Evolutionary conservation across 1,139 yeast genomes (phyloP).

Genomic region (Debaryomyces sp.): DNA sequence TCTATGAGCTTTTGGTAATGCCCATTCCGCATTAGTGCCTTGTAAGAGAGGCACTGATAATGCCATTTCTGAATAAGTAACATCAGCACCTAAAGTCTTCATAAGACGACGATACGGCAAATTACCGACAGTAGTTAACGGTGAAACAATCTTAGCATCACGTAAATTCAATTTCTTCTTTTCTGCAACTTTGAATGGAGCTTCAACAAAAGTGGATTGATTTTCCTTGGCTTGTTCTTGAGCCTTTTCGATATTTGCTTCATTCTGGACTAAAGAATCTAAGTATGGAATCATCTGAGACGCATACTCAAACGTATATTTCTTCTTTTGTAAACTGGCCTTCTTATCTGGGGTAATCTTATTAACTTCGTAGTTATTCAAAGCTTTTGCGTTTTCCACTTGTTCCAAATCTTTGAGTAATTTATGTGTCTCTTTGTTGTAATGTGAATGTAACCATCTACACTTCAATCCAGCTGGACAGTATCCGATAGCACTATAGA

Average conservation of each 20-base stretch:
- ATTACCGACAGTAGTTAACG: conserved; percentile 96
- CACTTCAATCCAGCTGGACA: conserved; percentile 94
- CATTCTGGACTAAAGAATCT: conserved; percentile 49
- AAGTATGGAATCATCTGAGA: conserved; percentile 57
- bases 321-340: conserved; percentile 61
- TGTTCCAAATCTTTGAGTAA: conserved; percentile 47
- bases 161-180: conserved; percentile 72
- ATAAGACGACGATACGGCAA: conserved; percentile 92
- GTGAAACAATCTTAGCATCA: conserved; percentile 86
- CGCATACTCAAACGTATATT: conserved; percentile 58
- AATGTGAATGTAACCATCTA: conserved; percentile 86
- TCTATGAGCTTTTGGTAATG: conserved; percentile 85
- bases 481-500: conserved; percentile 74
- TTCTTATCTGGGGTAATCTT: conserved; percentile 57
- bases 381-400: conserved; percentile 34
- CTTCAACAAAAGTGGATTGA: conserved; percentile 59
- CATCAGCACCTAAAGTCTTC: conserved; percentile 89
- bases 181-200: conserved; percentile 79
- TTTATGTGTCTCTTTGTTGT: conserved; percentile 47
- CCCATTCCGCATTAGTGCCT: conserved; percentile 97
- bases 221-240: conserved; percentile 34
- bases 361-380: conserved; percentile 63
- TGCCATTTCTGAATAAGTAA: conserved; percentile 97
- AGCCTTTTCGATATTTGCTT: conserved; percentile 36
- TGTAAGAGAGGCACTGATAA: conserved; percentile 80